Evolutionary conservation across 1,284 basidiomycete genomes (phyloP), one percentile per base, ranked within the genome.

Genomic region (Singerocomus inundabilis): DNA sequence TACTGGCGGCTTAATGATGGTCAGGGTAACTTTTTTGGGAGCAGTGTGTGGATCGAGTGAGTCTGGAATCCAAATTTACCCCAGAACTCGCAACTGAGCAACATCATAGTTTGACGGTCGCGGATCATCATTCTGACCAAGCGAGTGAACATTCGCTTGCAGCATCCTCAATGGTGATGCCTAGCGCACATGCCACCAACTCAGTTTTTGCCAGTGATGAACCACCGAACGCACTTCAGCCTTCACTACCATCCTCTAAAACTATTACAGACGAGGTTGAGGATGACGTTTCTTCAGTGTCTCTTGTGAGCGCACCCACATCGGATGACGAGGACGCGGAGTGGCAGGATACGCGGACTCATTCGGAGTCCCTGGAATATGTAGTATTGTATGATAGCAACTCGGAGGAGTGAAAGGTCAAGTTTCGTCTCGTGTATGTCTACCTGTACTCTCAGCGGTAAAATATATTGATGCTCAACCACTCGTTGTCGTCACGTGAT

Each of bases 1-100:
- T 89, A 88, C 58, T 93, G 88, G 87, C 74, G 82, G 29, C 66
- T 93, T 48, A 79, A 72, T 54, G 81, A 87, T 59, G 77, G 75
- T 2, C 59, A 75, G 12, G 78, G 78, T 6, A 75, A 74, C 40
- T 63, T 80, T 36, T 93, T 93, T 57, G 90, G 90, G 6, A 76
- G 82, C 38, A 83, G 77, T 52, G 74, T 91, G 16, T 90, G 87
- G 87, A 78, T 88, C 26, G 84, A 87, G 86, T 89, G 52, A 59
- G 74, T 10, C 24, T 21, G 21, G 21, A 21, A 30, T 39, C 7
- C n/a, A 13, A 15, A 63, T 38, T 44, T 44, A 24, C 26, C 15
- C 30, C 26, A 36, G 28, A 18, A 12, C 18, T 35, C 49, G 42
- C 33, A 36, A 48, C 29, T 55, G 24, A 53, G 44, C 42, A 36